Evolutionary conservation across 352 stramenopile species (phyloP).

Genomic region (Phytophthora kernoviae): DNA sequence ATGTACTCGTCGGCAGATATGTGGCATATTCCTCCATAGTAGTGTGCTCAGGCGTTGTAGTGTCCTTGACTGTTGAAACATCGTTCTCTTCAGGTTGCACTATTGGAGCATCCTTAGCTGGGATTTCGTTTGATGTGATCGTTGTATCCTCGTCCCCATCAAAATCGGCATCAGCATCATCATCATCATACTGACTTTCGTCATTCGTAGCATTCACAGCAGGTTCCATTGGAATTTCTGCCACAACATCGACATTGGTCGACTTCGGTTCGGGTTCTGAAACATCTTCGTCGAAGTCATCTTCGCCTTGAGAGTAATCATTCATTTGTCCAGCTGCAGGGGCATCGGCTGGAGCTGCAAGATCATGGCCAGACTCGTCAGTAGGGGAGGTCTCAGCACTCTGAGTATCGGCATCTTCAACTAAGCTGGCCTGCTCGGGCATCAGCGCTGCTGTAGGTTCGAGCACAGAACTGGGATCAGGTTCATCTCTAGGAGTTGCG

Average conservation of each 20-base stretch:
- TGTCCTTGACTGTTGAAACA: not conserved
- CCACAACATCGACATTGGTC: not conserved
- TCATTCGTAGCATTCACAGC: slow-evolving; percentile 8
- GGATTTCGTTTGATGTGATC: not conserved
- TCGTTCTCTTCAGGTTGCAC: slow-evolving; percentile 1
- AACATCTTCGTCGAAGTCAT: slow-evolving; percentile 6
- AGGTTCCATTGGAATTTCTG: not conserved
- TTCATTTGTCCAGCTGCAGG: not conserved
- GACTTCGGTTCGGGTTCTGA: slow-evolving; percentile 1
- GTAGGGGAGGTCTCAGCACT: not conserved
- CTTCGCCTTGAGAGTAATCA: slow-evolving; percentile 3
- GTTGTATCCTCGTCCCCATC: slow-evolving; percentile 14
- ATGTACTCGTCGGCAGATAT: not conserved
- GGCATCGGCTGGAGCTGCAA: not conserved
- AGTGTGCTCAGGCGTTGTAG: not conserved
- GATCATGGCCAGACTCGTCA: slow-evolving; percentile 1
- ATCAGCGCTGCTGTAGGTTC: not conserved
- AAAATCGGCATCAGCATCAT: too few species aligned
- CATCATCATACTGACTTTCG: slow-evolving; percentile 19
- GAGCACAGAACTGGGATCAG: not conserved
- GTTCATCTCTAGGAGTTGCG: not conserved
- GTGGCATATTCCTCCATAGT: not conserved
- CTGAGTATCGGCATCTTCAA: slow-evolving; percentile 2
- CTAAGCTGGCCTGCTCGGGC: not conserved
- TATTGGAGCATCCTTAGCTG: not conserved